Evolutionary conservation across 768 basidiomycete genomes (phyloP), one percentile per base, ranked within the genome.

Genomic region (Boletales sp.): DNA sequence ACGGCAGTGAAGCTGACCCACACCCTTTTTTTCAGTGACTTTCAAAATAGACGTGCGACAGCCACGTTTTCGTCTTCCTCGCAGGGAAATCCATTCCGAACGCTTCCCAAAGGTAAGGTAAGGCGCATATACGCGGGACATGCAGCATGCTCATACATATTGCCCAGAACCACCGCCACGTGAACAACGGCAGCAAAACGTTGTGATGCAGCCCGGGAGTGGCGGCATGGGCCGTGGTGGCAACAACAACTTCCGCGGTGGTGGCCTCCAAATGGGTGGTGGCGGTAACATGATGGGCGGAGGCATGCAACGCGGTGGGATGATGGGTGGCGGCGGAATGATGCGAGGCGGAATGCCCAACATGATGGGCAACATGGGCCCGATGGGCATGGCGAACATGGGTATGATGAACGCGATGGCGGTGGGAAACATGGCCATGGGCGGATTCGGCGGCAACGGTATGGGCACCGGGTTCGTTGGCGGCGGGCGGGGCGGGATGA

Each of bases 61-160:
- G 89, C 83, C 0, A 85, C 84, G 13, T 70, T 87, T 32, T 82
- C 90, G 1, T 81, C 75, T 53, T 81, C 90, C 14, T 66, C 84
- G 2, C 81, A 86, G 61, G 91, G 90, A 18, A 94, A 94, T 60
- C 94, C 94, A 0, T 95, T 94, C 81, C 84, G 90, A 38, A 95
- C 93, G 11, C 77, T 94, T 14, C 93, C 93, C 11, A 95, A 95
- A 82, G 93, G 92, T 89, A 62, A 47, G 4, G 4, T 21, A 21
- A 21, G 21, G 21, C 8, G 40, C 30, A 21, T 39, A 12, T 44
- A 46, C 41, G 42, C 21, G 35, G 19, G 38, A n/a, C 10, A 13
- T 8, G 49, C 33, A n/a, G 33, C 48, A 39, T 43, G 28, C 31
- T 46, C 8, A 60, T 38, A 15, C 14, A 0, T 32, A 13, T 34